phyloP scores from a whole-genome alignment of 495 filamentous ascomycete species.

The Hyaloscypha bicolor region DNA sequence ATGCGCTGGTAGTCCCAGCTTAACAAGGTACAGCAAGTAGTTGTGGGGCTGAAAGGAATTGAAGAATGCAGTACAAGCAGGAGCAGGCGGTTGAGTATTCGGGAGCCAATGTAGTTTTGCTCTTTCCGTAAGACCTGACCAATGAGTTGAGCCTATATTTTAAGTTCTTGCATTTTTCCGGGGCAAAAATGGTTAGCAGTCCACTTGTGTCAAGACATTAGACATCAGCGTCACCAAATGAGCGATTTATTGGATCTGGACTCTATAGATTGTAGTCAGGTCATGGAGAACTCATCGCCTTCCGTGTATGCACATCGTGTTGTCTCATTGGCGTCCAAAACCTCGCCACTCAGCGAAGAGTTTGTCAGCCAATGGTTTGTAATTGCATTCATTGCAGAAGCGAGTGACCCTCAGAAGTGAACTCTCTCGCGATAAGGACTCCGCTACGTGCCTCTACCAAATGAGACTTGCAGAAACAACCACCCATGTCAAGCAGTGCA shows the following conservation, averaged over 20 bases:
- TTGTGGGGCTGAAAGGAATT: not conserved
- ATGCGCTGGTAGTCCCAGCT: constrained; percentile 51
- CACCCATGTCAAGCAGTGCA: not conserved
- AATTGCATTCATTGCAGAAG: not conserved
- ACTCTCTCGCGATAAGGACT: not conserved
- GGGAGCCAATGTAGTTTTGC: not conserved
- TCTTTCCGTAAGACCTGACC: not conserved
- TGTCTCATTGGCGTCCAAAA: not conserved
- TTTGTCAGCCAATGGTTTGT: not conserved
- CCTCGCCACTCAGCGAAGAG: not conserved
- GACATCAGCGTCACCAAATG: not conserved
- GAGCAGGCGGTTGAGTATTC: not conserved
- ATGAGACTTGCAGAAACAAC: not conserved
- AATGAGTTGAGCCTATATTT: not conserved
- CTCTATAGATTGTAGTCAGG: not conserved
- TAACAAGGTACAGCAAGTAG: constrained; percentile 42
- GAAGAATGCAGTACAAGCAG: not conserved
- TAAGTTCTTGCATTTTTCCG: not conserved
- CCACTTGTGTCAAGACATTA: not conserved
- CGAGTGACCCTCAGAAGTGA: not conserved
- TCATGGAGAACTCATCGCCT: not conserved
- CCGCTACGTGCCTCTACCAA: not conserved
- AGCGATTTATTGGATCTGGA: not conserved
- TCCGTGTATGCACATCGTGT: not conserved
- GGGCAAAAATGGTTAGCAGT: not conserved